phyloP scores from a whole-genome alignment of 192 early-diverging fungal genomes.

The Coemansia interrupta region DNA sequence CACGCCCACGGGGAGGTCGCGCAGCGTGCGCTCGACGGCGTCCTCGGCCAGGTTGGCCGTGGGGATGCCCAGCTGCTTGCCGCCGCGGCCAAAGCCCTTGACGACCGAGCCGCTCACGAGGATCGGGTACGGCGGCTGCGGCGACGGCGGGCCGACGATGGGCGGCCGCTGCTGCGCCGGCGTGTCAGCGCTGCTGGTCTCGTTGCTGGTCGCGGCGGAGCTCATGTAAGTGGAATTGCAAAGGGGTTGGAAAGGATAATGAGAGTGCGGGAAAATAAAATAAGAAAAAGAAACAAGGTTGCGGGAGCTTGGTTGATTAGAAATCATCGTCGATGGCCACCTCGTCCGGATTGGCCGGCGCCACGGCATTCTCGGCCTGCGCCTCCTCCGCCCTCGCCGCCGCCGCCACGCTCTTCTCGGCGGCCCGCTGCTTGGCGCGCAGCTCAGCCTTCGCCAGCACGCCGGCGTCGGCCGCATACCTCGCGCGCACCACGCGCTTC shows the following conservation, averaged over 20 bases:
- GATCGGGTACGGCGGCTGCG: constrained; percentile 71
- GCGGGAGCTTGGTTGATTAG: too few species aligned
- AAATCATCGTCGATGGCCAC: constrained; percentile 23
- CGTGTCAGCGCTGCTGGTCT: constrained; percentile 4
- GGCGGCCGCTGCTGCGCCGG: constrained; percentile 49
- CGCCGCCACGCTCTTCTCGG: constrained; percentile 2
- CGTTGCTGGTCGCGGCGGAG: background rate
- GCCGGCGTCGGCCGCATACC: constrained; percentile 74
- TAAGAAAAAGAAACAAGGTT: too few species aligned
- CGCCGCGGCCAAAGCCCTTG: constrained; percentile 91
- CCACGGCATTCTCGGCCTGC: background rate
- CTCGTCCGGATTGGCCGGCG: constrained; percentile 16
- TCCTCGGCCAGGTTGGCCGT: constrained; percentile 91
- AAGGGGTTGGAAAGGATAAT: background rate
- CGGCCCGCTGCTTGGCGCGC: background rate
- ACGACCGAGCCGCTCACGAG: constrained; percentile 76
- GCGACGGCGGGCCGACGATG: constrained; percentile 62
- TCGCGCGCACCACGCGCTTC: constrained; percentile 83
- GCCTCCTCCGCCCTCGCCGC: too few species aligned
- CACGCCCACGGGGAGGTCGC: constrained; percentile 76
- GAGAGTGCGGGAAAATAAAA: background rate
- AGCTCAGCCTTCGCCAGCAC: constrained; percentile 53
- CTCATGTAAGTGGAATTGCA: background rate
- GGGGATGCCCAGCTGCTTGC: constrained; percentile 95
- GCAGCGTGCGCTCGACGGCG: constrained; percentile 62